A percentile compares a stretch with the other conserved stretches of the same genome.
These are phyloP conservation scores for Scheffersomyces stipitis DNA, from an alignment of 805 yeast species.

Conservation along the genomic window DNA sequence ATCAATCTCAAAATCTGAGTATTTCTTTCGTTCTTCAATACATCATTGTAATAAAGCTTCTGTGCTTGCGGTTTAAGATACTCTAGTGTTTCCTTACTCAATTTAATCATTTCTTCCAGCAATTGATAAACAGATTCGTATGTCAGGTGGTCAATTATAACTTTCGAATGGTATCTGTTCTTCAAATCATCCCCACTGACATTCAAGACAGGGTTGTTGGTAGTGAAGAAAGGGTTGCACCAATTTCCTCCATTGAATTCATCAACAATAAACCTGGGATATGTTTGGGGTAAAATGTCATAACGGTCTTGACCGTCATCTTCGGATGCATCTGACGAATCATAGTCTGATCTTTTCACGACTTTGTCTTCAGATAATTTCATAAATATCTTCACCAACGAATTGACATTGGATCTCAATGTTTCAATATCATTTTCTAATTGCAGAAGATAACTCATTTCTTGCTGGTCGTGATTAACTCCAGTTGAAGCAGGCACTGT, in stretches of 20 bases:
- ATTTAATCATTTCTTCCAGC: conserved; percentile 35
- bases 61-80: conserved; percentile 39
- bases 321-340: conserved; percentile 38
- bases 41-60: conserved; percentile 33
- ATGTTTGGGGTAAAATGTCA: conserved; percentile 57
- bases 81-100: conserved; percentile 43
- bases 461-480: conserved; percentile 6
- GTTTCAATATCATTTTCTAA: conserved; percentile 40
- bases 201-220: conserved; percentile 35
- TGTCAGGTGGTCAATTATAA: conserved; percentile 52
- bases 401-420: conserved; percentile 31
- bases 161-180: conserved; percentile 41
- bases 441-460: conserved; percentile 32
- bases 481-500: conserved; percentile 2
- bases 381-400: conserved; percentile 28
- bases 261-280: conserved; percentile 66
- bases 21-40: conserved; percentile 43
- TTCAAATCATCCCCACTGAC: conserved; percentile 45
- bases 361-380: conserved; percentile 33
- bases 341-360: conserved; percentile 34
- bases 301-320: conserved; percentile 33
- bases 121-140: conserved; percentile 35
- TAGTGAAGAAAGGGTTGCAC: conserved; percentile 63
- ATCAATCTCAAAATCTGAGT: conserved; percentile 52
- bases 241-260: conserved; percentile 79